These are phyloP conservation scores for Saccharomycopsis olivae DNA, from an alignment of 805 yeast species.

Conservation along the genomic window DNA sequence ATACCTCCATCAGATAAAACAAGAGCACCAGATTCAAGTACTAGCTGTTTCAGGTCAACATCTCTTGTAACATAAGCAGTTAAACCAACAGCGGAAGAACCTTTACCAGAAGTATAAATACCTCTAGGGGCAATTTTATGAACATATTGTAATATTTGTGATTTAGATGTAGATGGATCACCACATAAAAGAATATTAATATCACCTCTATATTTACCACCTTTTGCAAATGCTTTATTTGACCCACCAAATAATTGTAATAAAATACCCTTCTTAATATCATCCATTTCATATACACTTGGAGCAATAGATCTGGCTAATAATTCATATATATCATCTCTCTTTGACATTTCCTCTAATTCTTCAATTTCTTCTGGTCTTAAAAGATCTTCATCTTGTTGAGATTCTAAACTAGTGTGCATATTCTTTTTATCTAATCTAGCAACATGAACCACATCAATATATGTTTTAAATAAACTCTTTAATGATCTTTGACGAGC, in stretches of 20 bases:
- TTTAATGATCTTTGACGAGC: conserved; percentile 76
- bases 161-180: conserved; percentile 96
- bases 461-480: conserved; percentile 78
- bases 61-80: conserved; percentile 96
- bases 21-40: conserved; percentile 90
- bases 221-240: conserved; percentile 75
- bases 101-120: conserved; percentile 96
- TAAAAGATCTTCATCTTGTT: conserved; percentile 42
- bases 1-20: conserved; percentile 98
- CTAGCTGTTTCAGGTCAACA: conserved; percentile 85
- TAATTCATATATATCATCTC: conserved; percentile 77
- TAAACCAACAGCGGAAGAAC: conserved; percentile 97
- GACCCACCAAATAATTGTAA: conserved; percentile 94
- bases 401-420: conserved; percentile 31
- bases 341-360: conserved; percentile 48
- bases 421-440: conserved; percentile 70
- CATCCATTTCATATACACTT: conserved; percentile 92
- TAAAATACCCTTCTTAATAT: conserved; percentile 89
- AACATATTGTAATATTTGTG: conserved; percentile 88
- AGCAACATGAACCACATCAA: conserved; percentile 88
- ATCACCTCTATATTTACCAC: conserved; percentile 95
- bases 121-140: conserved; percentile 98
- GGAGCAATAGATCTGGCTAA: conserved; percentile 91
- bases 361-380: conserved; percentile 57
- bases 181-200: conserved; percentile 88